Base-by-base conservation (phyloP, 139 green algal genomes). In the Chlorella sp. region DNA sequence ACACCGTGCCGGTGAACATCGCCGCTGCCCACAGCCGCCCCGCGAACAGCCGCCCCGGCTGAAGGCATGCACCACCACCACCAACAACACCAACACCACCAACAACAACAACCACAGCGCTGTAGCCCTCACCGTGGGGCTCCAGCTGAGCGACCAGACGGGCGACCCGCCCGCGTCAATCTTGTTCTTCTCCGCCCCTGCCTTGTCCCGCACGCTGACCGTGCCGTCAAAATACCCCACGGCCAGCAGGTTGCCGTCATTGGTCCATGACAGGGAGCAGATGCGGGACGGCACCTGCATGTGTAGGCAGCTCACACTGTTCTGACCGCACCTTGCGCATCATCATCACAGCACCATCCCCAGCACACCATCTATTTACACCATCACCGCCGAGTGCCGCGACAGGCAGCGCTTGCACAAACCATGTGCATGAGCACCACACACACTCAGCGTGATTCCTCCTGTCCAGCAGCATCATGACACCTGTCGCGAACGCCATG, bases 141-240 rank as follows among this genome's bases (percentile, higher is more conserved):
- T 87, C 85, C 87, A 92, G 23, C 75, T 66, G 26, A 95, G 49
- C 63, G 75, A 84, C 90, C 91, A 96, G n/a, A 93, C 83, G 1
- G 90, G 90, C 27, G 80, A 83, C 2, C 64, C 62, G 34, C 80
- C 71, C 1, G 76, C 67, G 55, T 89, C 67, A 35, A 95, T 91
- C 31, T 77, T 74, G 33, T 83, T 67, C 67, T 90, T 90, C 79
- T 95, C 88, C 22, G 35, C 69, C 34, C 88, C 90, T n/a, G 73
- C 76, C 73, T 89, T 92, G 76, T 93, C 89, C 3, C 90, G 75
- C 27, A 96, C 85, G 67, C 33, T 82, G 31, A 96, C 78, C 34
- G 77, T 74, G 32, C 91, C 91, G 64, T 94, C 84, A 79, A 86
- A 91, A 42, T 84, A 85, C 3, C 91, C 91, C 32, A 93, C 63